A percentile compares a stretch with the other conserved stretches of the same genome.
Evolutionary conservation across 768 basidiomycete genomes (phyloP).

Genomic region (Crucibulum laeve): DNA sequence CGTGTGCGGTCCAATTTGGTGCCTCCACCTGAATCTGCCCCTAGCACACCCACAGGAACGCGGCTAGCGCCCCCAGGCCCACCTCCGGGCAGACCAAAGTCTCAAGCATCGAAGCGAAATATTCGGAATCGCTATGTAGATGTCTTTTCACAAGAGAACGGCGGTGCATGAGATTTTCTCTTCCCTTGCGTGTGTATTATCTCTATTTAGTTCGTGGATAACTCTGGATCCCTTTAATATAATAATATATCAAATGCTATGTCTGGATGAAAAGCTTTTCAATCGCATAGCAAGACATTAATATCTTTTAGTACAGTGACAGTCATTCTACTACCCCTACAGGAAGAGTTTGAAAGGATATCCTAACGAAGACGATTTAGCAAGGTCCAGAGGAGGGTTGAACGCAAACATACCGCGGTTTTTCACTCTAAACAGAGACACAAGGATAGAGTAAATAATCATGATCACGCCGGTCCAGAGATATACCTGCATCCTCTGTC

Average conservation of each 20-base stretch:
- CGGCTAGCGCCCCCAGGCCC: constrained; percentile 44
- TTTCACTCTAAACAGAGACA: constrained; percentile 88
- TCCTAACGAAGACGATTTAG: constrained; percentile 29
- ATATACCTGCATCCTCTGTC: constrained; percentile 85
- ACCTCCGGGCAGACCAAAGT: constrained; percentile 49
- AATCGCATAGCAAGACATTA: not conserved
- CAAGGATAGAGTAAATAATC: constrained; percentile 80
- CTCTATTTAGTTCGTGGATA: not conserved
- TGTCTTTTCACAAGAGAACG: constrained; percentile 65
- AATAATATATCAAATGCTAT: not conserved
- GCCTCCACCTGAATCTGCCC: constrained; percentile 45
- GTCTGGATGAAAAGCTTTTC: not conserved
- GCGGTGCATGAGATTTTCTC: constrained; percentile 16
- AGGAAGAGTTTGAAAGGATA: constrained; percentile 81
- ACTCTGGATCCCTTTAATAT: not conserved
- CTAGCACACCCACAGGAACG: constrained; percentile 42
- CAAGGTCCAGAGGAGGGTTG: not conserved
- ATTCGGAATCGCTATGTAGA: constrained; percentile 86
- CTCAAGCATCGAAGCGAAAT: constrained; percentile 69
- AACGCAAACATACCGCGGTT: constrained; percentile 63
- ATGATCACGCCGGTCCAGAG: constrained; percentile 82
- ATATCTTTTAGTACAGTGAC: not conserved
- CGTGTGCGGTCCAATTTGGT: constrained; percentile 65
- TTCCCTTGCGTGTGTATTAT: too few relatives aligned
- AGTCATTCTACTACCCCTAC: constrained; percentile 21